phyloP scores from a whole-genome alignment of 2,329 filamentous ascomycete genomes.

The Nannizziopsis barbatae region DNA sequence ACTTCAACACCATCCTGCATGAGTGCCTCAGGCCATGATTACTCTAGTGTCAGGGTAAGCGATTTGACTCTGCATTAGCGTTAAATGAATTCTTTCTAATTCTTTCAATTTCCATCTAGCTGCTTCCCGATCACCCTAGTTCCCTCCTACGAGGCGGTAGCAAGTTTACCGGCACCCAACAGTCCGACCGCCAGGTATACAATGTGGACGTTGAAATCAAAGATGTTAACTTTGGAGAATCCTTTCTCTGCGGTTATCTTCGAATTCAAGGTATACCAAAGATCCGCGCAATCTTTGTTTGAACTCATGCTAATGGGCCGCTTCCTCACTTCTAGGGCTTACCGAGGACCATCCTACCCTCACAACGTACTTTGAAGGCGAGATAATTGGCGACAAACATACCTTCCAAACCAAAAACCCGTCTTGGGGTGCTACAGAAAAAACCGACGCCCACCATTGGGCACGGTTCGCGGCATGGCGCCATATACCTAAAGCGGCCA shows the following conservation, averaged over 20 bases:
- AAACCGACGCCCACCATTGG: constrained; percentile 90
- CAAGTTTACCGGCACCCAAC: constrained; percentile 79
- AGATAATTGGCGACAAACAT: constrained; percentile 92
- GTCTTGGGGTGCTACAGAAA: constrained; percentile 82
- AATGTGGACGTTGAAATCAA: constrained; percentile 96
- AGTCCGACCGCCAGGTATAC: constrained; percentile 85
- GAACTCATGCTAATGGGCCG: background rate
- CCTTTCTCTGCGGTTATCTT: constrained; percentile 87
- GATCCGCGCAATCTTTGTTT: background rate
- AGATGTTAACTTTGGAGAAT: constrained; percentile 87
- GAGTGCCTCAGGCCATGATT: constrained; percentile 44
- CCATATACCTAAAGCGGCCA: constrained; percentile 56
- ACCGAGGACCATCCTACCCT: constrained; percentile 95
- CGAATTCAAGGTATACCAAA: constrained; percentile 69
- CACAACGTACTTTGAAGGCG: constrained; percentile 95
- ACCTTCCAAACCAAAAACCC: constrained; percentile 84
- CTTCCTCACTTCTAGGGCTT: constrained; percentile 49
- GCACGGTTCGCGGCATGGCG: constrained; percentile 77
- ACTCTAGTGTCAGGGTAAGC: constrained; percentile 46
- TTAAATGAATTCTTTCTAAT: constrained; percentile 1
- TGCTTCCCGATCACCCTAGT: constrained; percentile 67
- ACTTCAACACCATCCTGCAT: constrained; percentile 29
- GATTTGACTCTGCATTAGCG: constrained; percentile 4
- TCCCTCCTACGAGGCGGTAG: constrained; percentile 80
- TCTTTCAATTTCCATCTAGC: constrained; percentile 36